These are phyloP conservation scores for Aspergillus sp. DNA, from an alignment of 2,329 filamentous ascomycete species.

Conservation along the genomic window DNA sequence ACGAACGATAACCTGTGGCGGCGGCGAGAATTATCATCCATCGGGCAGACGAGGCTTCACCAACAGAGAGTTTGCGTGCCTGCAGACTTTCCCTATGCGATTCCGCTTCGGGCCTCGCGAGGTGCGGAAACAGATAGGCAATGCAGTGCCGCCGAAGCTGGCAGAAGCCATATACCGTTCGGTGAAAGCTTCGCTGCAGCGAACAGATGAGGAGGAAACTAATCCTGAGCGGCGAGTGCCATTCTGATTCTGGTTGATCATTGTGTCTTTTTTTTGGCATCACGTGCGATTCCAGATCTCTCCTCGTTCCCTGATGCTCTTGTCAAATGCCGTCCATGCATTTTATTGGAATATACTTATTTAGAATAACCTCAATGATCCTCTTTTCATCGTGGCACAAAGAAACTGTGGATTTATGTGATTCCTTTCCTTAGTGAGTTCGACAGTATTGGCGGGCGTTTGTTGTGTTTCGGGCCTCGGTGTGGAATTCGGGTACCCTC, in stretches of 20 bases:
- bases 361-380: too few relatives aligned
- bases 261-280: background rate
- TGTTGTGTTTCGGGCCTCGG: background rate
- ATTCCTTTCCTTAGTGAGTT: too few relatives aligned
- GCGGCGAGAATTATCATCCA: conserved; percentile 67
- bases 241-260: background rate
- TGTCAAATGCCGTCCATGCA: too few relatives aligned
- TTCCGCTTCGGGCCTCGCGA: conserved; percentile 57
- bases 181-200: conserved; percentile 39
- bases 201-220: conserved; percentile 37
- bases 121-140: conserved; percentile 68
- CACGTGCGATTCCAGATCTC: too few relatives aligned
- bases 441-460: background rate
- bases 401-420: too few relatives aligned
- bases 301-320: too few relatives aligned
- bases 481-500: background rate
- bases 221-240: background rate
- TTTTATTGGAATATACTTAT: too few relatives aligned
- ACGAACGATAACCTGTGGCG: conserved; percentile 63
- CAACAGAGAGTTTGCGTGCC: conserved; percentile 64
- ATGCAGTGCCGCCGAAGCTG: conserved; percentile 69
- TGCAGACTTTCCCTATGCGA: conserved; percentile 68
- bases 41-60: conserved; percentile 65
- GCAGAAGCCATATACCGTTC: conserved; percentile 42
- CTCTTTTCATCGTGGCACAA: too few relatives aligned